Evolutionary conservation across 2,329 filamentous ascomycete species (phyloP), one percentile per base, ranked within the genome.

Genomic region (Hymenoscyphus fructigenus): DNA sequence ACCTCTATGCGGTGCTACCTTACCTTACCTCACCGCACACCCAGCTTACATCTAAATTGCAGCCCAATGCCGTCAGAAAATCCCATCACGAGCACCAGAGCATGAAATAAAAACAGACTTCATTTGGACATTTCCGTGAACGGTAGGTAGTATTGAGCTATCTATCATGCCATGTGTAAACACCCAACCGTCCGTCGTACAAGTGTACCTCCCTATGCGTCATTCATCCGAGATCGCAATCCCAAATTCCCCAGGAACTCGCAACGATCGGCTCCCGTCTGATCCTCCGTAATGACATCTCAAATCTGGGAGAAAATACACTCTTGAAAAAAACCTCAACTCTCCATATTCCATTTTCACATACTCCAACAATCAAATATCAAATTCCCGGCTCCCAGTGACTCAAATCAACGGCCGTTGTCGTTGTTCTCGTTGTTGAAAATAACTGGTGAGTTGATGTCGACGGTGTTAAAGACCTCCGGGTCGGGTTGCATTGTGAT

Each of bases 1-100:
- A 20, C 29, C 53, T 57, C 14, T 57, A 57, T 57, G 53, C 53
- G 53, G 53, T 57, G 53, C 26, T 57, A 57, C 53, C 53, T 34
- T 57, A 57, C 53, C 53, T 34, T 29, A 29, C 53, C 26, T 57
- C 53, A 57, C 53, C 53, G 26, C 26, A 34, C 53, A 20, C 20
- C 44, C 44, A 50, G 20, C 44, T 50, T 50, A 15, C 20, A 50
- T 50, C 26, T 12, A 23, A 12, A 57, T 57, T 34, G 23, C 53
- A 57, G 53, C 53, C 53, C 53, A 57, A 57, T 50, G n/a, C 44
- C 44, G 44, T 23, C 44, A 50, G 44, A 50, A n/a, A 50, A 23
- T 26, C 9, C 20, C 44, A 57, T 32, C 53, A 57, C 53, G 53
- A 57, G 29, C 53, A 32, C 53, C 32, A 23, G n/a, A 50, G n/a